Evolutionary conservation across 2,329 filamentous ascomycete genomes (phyloP).

Genomic region (Colletotrichum tanaceti): DNA sequence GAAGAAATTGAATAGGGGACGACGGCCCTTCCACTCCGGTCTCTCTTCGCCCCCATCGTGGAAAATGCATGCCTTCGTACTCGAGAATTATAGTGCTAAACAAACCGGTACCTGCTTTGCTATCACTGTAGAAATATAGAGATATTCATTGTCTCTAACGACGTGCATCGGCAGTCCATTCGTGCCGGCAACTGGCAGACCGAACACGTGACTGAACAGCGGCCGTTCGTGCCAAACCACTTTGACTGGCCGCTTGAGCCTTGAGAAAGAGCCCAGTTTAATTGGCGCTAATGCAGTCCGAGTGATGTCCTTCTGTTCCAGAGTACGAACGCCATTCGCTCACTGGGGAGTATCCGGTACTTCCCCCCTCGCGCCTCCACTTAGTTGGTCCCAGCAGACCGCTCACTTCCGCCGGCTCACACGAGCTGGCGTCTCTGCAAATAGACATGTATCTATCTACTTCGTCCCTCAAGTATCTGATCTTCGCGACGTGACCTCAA

Average conservation of each 20-base stretch:
- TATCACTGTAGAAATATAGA: no score
- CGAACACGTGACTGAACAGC: slow-evolving; percentile 31
- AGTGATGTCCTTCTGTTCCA: slow-evolving; percentile 23
- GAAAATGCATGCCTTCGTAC: background rate
- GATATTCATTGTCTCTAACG: background rate
- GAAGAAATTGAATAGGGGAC: background rate
- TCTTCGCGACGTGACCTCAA: slow-evolving; percentile 35
- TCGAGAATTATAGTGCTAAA: no score
- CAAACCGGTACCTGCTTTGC: no score
- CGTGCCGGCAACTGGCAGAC: slow-evolving; percentile 2
- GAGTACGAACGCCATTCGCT: background rate
- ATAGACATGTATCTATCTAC: slow-evolving; percentile 27
- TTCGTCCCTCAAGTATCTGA: slow-evolving; percentile 27
- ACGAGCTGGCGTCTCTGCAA: slow-evolving; percentile 17
- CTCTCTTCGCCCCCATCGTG: background rate
- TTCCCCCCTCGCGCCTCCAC: slow-evolving; percentile 22
- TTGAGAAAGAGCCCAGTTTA: slow-evolving; percentile 33
- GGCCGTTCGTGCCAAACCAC: slow-evolving; percentile 18
- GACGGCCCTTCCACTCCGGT: background rate
- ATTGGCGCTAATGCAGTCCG: slow-evolving; percentile 39
- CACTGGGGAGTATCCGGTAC: slow-evolving; percentile 25
- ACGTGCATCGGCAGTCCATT: background rate
- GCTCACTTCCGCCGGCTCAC: background rate
- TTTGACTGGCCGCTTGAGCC: slow-evolving; percentile 35
- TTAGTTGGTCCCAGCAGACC: slow-evolving; percentile 13